Evolutionary conservation across 495 filamentous ascomycete genomes (phyloP).

Genomic region (Penicillium coffeae): DNA sequence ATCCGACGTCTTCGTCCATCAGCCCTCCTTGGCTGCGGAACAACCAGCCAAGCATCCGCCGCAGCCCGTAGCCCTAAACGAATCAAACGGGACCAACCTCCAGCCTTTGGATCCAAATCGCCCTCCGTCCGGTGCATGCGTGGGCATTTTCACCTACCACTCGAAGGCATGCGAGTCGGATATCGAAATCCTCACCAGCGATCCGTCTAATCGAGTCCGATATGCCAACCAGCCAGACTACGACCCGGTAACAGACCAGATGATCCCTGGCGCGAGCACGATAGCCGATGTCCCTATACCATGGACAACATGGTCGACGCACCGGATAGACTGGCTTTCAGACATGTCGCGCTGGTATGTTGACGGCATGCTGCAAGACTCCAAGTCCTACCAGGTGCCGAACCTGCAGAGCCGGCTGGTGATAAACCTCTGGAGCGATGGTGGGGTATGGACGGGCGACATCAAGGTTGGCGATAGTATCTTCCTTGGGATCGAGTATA

Average conservation of each 20-base stretch:
- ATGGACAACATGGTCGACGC: conserved; percentile 67
- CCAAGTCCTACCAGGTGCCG: conserved; percentile 61
- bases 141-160: conserved; percentile 68
- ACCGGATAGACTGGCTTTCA: conserved; percentile 69
- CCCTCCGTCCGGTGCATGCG: conserved; percentile 51
- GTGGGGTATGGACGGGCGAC: conserved; percentile 68
- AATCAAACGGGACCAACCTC: neutral
- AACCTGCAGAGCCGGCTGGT: conserved; percentile 56
- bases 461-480: conserved; percentile 58
- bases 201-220: conserved; percentile 51
- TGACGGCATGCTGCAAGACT: conserved; percentile 51
- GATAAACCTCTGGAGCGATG: conserved; percentile 75
- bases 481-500: conserved; percentile 67
- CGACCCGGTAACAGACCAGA: conserved; percentile 27
- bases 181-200: conserved; percentile 68
- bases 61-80: neutral
- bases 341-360: conserved; percentile 64
- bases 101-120: neutral
- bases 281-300: conserved; percentile 29
- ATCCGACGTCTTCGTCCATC: conserved; percentile 6
- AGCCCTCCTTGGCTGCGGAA: conserved; percentile 7
- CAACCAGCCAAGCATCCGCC: conserved; percentile 2
- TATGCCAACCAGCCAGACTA: conserved; percentile 74
- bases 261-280: conserved; percentile 35
- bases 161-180: conserved; percentile 66